phyloP scores from a whole-genome alignment of 306 rosid genomes.

The Prinsepia uniflora region DNA sequence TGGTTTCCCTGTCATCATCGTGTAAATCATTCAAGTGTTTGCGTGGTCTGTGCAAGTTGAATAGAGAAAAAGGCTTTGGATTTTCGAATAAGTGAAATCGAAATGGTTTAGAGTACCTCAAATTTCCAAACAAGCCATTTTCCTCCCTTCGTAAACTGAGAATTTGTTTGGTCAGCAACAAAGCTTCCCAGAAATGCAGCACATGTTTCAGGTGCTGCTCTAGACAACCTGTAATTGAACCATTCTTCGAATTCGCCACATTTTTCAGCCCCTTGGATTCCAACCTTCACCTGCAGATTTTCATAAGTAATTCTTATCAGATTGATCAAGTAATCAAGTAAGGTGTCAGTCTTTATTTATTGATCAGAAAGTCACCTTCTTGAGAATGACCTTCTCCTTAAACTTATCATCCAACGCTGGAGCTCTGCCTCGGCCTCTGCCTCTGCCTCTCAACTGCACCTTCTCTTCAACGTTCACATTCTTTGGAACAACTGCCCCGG shows the following conservation, averaged over 20 bases:
- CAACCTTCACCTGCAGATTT: conserved; percentile 68
- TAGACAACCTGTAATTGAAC: conserved; percentile 88
- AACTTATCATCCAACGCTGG: conserved; percentile 39
- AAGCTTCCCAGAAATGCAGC: conserved; percentile 94
- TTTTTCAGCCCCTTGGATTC: conserved; percentile 67
- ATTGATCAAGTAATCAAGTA: not conserved
- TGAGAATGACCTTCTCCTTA: conserved; percentile 81
- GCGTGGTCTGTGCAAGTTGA: not conserved
- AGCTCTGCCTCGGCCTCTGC: conserved; percentile 42
- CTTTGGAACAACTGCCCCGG: conserved; percentile 65
- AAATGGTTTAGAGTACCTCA: conserved; percentile 50
- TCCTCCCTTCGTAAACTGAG: conserved; percentile 73
- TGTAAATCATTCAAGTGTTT: not conserved
- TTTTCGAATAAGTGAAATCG: not conserved
- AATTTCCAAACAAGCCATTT: conserved; percentile 99
- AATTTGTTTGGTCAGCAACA: conserved; percentile 58
- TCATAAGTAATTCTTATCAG: conserved; percentile 23
- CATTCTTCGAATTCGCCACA: conserved; percentile 86
- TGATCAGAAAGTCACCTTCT: conserved; percentile 45
- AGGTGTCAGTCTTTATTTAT: no score
- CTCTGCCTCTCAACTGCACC: conserved; percentile 44
- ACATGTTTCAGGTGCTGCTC: conserved; percentile 98
- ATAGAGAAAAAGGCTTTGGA: conserved; percentile 2
- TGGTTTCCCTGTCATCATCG: conserved; percentile 65
- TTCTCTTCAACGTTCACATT: conserved; percentile 35